These are phyloP conservation scores for Phoma sp. DNA, from an alignment of 2,329 filamentous ascomycete genomes.

Conservation along the genomic window DNA sequence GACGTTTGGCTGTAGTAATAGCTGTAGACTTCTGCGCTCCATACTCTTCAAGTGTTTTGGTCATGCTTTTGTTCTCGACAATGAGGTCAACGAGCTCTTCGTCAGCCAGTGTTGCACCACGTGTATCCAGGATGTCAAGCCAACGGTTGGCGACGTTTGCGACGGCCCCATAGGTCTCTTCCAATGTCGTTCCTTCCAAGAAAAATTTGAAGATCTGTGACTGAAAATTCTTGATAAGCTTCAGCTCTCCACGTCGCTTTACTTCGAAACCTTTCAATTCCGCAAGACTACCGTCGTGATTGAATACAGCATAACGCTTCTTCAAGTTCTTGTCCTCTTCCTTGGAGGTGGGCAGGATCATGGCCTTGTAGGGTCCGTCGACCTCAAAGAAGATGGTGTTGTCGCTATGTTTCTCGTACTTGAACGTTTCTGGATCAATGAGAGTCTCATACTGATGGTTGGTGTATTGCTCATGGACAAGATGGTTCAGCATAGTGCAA, in stretches of 20 bases:
- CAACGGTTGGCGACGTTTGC: conserved; percentile 95
- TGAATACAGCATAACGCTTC: conserved; percentile 98
- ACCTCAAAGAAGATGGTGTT: conserved; percentile 99
- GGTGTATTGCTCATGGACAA: conserved; percentile 92
- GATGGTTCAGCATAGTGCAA: conserved; percentile 98
- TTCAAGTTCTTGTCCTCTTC: conserved; percentile 99
- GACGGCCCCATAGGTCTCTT: conserved; percentile 88
- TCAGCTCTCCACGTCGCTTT: conserved; percentile 95
- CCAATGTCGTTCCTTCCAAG: conserved; percentile 83
- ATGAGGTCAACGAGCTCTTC: conserved; percentile 99
- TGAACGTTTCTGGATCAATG: conserved; percentile 76
- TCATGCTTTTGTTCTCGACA: conserved; percentile 98
- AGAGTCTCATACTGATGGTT: conserved; percentile 97
- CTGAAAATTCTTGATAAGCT: conserved; percentile 99
- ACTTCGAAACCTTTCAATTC: conserved; percentile 98
- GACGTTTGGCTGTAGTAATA: conserved; percentile 94
- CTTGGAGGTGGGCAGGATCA: conserved; percentile 96
- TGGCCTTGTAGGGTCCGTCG: conserved; percentile 94
- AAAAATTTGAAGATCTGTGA: conserved; percentile 99
- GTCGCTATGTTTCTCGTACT: conserved; percentile 96
- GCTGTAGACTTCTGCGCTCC: conserved; percentile 95
- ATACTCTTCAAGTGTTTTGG: conserved; percentile 96
- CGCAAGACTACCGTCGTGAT: conserved; percentile 92
- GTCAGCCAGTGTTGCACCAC: conserved; percentile 87
- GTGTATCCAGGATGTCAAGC: conserved; percentile 91